phyloP scores from a whole-genome alignment of 345 rosid genomes.

The Luvunga scandens region DNA sequence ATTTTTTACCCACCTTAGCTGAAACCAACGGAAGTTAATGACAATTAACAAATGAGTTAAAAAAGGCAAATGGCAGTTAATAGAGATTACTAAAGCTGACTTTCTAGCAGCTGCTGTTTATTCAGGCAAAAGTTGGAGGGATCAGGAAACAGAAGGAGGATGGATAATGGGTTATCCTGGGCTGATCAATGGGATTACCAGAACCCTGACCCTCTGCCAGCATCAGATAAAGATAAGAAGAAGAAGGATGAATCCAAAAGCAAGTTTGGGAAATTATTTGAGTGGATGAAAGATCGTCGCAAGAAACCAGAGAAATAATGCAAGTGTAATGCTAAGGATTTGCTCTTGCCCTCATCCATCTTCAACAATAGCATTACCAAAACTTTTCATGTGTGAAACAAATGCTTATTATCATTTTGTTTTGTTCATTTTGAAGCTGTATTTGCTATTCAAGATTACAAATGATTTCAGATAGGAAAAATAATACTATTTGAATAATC shows the following conservation, averaged over 20 bases:
- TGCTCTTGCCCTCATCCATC: background rate
- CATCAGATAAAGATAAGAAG: constrained; percentile 7
- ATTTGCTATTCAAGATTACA: background rate
- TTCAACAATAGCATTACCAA: background rate
- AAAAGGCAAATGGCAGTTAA: constrained; percentile 1
- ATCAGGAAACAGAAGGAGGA: background rate
- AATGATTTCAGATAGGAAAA: too few species aligned
- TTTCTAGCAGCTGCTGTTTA: background rate
- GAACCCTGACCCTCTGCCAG: constrained; percentile 36
- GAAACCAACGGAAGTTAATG: background rate
- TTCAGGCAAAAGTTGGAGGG: background rate
- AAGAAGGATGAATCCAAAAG: constrained; percentile 35
- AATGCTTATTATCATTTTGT: too few species aligned
- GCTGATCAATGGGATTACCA: constrained; percentile 70
- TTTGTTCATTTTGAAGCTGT: too few species aligned
- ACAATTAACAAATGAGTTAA: background rate
- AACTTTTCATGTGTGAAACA: too few species aligned
- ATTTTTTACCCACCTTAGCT: background rate
- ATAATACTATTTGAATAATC: too few species aligned
- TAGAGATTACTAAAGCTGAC: background rate
- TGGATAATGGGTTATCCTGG: constrained; percentile 64
- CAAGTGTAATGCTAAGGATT: background rate
- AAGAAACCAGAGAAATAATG: constrained; percentile 26
- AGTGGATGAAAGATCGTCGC: constrained; percentile 37
- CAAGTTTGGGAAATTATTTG: constrained; percentile 17